phyloP scores from a whole-genome alignment of 306 rosid species.

The Vigna unguiculata region DNA sequence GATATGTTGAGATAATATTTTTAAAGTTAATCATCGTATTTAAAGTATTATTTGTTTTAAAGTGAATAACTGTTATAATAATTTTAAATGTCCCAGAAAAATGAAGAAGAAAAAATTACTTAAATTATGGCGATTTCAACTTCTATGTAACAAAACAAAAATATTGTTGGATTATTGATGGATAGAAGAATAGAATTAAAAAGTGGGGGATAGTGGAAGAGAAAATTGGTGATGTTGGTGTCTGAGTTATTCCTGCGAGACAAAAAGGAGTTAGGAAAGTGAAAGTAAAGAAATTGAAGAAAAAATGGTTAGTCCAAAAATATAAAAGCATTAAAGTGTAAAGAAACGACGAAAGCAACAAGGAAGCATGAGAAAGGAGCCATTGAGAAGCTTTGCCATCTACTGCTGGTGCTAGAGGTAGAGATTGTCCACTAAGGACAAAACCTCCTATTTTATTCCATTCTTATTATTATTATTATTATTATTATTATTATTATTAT shows the following conservation, averaged over 20 bases:
- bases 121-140: too few relatives aligned
- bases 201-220: background rate
- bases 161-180: conserved; percentile 10
- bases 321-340: conserved; percentile 28
- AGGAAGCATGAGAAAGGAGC: conserved; percentile 25
- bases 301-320: conserved; percentile 24
- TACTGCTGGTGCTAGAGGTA: background rate
- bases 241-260: conserved; percentile 27
- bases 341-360: conserved; percentile 31
- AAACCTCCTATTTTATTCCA: conserved; percentile 31
- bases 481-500: too few relatives aligned
- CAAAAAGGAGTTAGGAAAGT: conserved; percentile 34
- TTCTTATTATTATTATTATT: background rate
- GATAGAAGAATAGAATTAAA: background rate
- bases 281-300: conserved; percentile 1
- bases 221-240: conserved; percentile 20
- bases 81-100: too few relatives aligned
- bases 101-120: too few relatives aligned
- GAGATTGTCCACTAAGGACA: conserved; percentile 34
- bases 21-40: too few relatives aligned
- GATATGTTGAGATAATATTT: too few relatives aligned
- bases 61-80: too few relatives aligned
- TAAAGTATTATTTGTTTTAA: too few relatives aligned
- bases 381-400: conserved; percentile 35
- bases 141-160: too few relatives aligned